Percentiles rank a stretch among this genome's conserved stretches.
phyloP scores from a whole-genome alignment of 177 flowering plant genomes.

The Vitis hybrid region DNA sequence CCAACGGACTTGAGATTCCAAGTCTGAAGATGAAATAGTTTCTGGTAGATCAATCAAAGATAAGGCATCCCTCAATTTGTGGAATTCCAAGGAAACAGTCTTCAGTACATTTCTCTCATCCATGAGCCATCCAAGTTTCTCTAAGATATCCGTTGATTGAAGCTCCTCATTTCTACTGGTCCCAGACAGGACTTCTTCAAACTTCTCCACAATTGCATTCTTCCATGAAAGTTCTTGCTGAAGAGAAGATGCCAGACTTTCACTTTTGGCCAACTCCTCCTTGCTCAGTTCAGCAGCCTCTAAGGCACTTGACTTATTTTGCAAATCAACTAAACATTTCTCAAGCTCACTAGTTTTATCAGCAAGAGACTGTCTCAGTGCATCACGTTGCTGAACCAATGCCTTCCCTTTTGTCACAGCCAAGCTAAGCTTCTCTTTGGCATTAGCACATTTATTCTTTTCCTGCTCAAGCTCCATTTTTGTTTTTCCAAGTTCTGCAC shows the following conservation, averaged over 20 bases:
- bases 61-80: constrained; percentile 47
- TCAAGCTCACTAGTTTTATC: constrained; percentile 81
- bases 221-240: constrained; percentile 52
- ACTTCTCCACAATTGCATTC: constrained; percentile 34
- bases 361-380: constrained; percentile 60
- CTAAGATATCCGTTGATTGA: constrained; percentile 39
- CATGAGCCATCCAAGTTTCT: constrained; percentile 61
- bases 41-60: constrained; percentile 55
- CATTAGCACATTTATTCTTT: constrained; percentile 50
- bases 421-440: constrained; percentile 88
- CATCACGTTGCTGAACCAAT: constrained; percentile 87
- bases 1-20: constrained; percentile 56
- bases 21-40: constrained; percentile 37
- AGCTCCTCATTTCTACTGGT: constrained; percentile 34
- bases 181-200: constrained; percentile 53
- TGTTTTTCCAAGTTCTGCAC: constrained; percentile 44
- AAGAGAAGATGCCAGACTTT: constrained; percentile 48
- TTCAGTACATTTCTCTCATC: constrained; percentile 48
- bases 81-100: constrained; percentile 37
- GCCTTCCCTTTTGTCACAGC: constrained; percentile 98
- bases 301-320: constrained; percentile 68
- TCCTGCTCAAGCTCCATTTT: constrained; percentile 80
- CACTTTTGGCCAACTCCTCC: constrained; percentile 50
- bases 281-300: constrained; percentile 52
- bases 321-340: constrained; percentile 51